Evolutionary conservation across 495 filamentous ascomycete species (phyloP).

Genomic region (Corynascus novoguineensis): DNA sequence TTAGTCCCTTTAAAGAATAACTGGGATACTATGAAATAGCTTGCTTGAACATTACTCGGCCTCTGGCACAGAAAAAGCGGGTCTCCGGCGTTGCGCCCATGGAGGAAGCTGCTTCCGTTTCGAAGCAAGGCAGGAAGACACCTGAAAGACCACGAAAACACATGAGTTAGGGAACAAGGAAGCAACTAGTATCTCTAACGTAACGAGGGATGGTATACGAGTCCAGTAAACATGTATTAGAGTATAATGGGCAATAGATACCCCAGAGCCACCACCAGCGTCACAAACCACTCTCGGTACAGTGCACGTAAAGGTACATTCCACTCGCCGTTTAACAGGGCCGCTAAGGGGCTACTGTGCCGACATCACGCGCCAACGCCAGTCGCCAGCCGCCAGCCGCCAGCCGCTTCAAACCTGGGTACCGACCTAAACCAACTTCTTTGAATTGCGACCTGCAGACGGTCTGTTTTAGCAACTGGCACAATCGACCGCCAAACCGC

Average conservation of each 20-base stretch:
- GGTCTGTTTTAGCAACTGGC: constrained; percentile 13
- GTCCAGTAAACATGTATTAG: neutral
- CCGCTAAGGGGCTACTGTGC: constrained; percentile 1
- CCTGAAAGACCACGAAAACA: neutral
- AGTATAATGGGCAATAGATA: no score
- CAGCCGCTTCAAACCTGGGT: constrained; percentile 7
- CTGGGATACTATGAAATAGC: no score
- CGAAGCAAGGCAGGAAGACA: no score
- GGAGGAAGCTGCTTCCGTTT: constrained; percentile 1
- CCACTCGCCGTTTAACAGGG: neutral
- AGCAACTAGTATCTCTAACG: neutral
- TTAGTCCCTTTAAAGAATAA: no score
- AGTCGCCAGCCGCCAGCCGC: constrained; percentile 1
- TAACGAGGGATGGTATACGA: neutral
- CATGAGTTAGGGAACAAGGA: neutral
- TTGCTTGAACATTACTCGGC: no score
- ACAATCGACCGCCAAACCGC: constrained; percentile 1
- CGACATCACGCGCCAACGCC: constrained; percentile 11
- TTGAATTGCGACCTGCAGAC: constrained; percentile 12
- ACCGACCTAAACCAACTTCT: neutral
- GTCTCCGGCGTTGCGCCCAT: neutral
- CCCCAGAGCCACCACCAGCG: no score
- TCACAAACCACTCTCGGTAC: neutral
- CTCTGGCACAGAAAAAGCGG: no score
- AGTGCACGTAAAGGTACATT: neutral